phyloP scores from a whole-genome alignment of 345 rosid genomes.

The Eucalyptus curtisii region DNA sequence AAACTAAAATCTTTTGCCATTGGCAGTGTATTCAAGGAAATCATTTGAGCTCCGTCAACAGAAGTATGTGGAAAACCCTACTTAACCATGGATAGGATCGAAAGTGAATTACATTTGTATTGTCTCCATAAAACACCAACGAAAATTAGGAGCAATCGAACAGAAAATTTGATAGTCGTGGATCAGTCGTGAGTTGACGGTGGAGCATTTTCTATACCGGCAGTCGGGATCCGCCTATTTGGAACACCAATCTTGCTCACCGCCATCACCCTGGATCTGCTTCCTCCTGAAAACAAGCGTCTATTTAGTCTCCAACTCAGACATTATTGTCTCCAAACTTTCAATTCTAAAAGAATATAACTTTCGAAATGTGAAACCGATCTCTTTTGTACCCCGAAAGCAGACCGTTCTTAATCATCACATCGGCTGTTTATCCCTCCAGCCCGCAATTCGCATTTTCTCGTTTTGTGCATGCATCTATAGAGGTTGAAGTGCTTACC shows the following conservation, averaged over 20 bases:
- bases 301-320: background rate
- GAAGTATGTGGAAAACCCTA: background rate
- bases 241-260: background rate
- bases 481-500: background rate
- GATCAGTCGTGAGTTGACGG: too few relatives aligned
- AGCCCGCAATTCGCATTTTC: fast-evolving
- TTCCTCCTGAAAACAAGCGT: background rate
- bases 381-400: too few relatives aligned
- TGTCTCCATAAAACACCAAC: background rate
- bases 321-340: background rate
- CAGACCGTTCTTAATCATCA: too few relatives aligned
- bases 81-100: fast-evolving
- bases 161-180: too few relatives aligned
- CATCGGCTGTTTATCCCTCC: too few relatives aligned
- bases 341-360: too few relatives aligned
- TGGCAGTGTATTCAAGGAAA: background rate
- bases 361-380: too few relatives aligned
- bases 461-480: background rate
- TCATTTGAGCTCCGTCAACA: background rate
- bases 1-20: too few relatives aligned
- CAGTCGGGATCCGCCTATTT: background rate
- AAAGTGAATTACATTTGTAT: too few relatives aligned
- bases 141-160: background rate
- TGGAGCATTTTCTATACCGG: background rate
- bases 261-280: background rate